Percentiles rank a stretch among this genome's conserved stretches.
Evolutionary conservation across 495 filamentous ascomycete genomes (phyloP).

Genomic region (Diplogelasinospora grovesii): DNA sequence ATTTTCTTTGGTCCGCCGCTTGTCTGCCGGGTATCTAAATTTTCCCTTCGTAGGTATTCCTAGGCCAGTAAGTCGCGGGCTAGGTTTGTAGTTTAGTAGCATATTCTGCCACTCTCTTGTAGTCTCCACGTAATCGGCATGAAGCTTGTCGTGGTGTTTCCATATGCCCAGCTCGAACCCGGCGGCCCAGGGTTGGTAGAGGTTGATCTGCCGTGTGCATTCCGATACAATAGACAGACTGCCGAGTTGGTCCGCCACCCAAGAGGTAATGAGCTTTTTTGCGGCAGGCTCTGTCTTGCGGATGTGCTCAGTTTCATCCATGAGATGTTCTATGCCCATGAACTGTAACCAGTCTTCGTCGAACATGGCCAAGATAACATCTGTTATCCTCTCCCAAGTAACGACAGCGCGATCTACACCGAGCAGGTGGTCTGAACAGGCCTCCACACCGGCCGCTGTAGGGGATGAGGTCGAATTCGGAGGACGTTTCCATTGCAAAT

Average conservation of each 20-base stretch:
- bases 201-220: conserved; percentile 34
- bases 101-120: conserved; percentile 11
- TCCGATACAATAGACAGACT: conserved; percentile 39
- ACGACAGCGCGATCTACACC: too few species aligned
- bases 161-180: conserved; percentile 23
- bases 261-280: conserved; percentile 31
- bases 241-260: conserved; percentile 28
- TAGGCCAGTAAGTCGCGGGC: conserved; percentile 17
- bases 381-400: conserved; percentile 24
- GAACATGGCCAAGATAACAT: conserved; percentile 19
- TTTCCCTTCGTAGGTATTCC: conserved; percentile 23
- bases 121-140: conserved; percentile 14
- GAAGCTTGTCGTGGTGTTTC: conserved; percentile 14
- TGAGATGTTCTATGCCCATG: too few species aligned
- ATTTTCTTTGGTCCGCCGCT: conserved; percentile 39
- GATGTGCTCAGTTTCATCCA: conserved; percentile 42
- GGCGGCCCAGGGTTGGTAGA: conserved; percentile 44
- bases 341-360: conserved; percentile 25
- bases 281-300: conserved; percentile 29
- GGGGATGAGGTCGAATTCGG: not conserved
- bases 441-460: conserved; percentile 4
- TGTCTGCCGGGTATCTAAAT: conserved; percentile 46
- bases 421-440: conserved; percentile 11
- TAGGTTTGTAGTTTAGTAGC: too few species aligned
- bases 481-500: not conserved